Conservation (phyloP, 1,139 yeast species). For the Suhomyces ambrosiae region DNA sequence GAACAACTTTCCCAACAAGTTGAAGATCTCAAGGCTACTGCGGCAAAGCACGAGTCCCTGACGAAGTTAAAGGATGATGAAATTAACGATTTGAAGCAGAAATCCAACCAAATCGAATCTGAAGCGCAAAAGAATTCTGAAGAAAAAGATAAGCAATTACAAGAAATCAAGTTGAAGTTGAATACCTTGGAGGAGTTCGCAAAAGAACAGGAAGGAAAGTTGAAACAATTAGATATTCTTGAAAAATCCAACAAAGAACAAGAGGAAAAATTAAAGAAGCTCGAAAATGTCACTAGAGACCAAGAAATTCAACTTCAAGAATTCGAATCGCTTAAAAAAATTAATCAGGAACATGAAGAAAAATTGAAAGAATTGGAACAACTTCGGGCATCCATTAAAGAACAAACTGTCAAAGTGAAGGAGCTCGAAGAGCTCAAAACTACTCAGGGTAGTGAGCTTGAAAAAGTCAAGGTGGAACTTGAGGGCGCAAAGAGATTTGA, state of each 20-base stretch:
- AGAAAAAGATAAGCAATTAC: constrained; percentile 1
- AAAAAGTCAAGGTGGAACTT: constrained; percentile 3
- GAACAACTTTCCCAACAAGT: neutral
- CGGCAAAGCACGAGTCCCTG: neutral
- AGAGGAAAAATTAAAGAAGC: neutral
- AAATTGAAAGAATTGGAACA: constrained; percentile 1
- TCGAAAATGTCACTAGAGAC: neutral
- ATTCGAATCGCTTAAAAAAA: neutral
- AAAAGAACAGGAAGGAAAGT: neutral
- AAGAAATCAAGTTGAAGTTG: neutral
- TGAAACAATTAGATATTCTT: constrained; percentile 2
- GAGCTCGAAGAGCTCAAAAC: constrained; percentile 2
- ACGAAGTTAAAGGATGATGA: neutral
- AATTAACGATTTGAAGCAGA: neutral
- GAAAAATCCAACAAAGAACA: constrained; percentile 1
- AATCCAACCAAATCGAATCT: neutral
- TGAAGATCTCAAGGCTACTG: constrained; percentile 1
- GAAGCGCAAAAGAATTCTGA: neutral
- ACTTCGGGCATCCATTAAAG: neutral
- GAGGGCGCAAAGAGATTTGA: neutral
- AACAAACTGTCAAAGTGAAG: constrained; percentile 1
- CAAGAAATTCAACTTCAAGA: neutral
- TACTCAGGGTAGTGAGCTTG: neutral
- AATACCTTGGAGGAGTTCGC: neutral
- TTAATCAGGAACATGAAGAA: neutral